Percentiles rank a stretch among this genome's conserved stretches.
phyloP scores from a whole-genome alignment of 139 green algal species.

The Prasinococcaceae sp. region DNA sequence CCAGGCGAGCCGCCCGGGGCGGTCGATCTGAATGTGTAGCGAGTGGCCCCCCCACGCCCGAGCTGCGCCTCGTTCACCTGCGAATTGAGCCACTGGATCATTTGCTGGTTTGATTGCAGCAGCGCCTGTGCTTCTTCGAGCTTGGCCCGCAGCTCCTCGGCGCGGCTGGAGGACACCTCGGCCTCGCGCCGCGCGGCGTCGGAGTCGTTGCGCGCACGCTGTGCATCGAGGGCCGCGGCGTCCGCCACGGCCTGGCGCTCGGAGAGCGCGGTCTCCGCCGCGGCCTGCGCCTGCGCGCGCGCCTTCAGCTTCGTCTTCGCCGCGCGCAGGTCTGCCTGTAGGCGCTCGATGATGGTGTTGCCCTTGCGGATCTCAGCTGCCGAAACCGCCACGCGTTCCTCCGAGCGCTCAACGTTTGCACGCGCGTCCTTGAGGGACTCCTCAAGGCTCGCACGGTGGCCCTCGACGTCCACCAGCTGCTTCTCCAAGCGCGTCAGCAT shows the following conservation, averaged over 20 bases:
- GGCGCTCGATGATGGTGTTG: slow-evolving; percentile 61
- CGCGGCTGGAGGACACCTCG: too few species aligned
- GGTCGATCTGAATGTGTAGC: neutral
- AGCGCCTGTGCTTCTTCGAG: slow-evolving; percentile 62
- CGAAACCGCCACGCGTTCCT: slow-evolving; percentile 6
- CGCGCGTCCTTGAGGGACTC: slow-evolving; percentile 5
- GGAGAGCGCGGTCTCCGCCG: slow-evolving; percentile 64
- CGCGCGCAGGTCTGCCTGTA: slow-evolving; percentile 13
- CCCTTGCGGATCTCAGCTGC: slow-evolving; percentile 53
- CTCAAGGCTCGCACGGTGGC: neutral
- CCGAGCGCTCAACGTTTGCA: neutral
- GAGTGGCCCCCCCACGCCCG: slow-evolving; percentile 2
- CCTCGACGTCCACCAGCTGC: neutral
- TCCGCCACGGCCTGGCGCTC: slow-evolving; percentile 31
- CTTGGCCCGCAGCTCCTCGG: slow-evolving; percentile 43
- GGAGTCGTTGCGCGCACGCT: neutral
- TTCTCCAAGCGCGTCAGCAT: neutral
- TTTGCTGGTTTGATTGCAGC: slow-evolving; percentile 72
- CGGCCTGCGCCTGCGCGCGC: slow-evolving; percentile 50
- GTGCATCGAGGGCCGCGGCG: slow-evolving; percentile 1
- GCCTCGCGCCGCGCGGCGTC: neutral
- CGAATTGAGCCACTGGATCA: slow-evolving; percentile 88
- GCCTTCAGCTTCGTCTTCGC: slow-evolving; percentile 54
- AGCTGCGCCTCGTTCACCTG: slow-evolving; percentile 65
- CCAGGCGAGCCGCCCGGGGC: too few species aligned